Base-by-base conservation (phyloP, 306 rosid genomes). In the Trifolium fragiferum region DNA sequence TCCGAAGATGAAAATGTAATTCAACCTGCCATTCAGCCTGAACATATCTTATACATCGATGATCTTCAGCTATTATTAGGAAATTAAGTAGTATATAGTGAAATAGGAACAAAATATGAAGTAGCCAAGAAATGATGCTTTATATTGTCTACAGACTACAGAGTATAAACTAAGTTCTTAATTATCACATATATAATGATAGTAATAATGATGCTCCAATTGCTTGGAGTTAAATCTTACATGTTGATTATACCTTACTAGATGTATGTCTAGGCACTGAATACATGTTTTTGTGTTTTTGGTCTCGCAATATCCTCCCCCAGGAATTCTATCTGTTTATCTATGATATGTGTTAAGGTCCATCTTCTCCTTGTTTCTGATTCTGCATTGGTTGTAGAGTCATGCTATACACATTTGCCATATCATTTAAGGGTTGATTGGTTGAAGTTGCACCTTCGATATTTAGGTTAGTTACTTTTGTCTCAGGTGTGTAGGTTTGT, bases 341-440 rank as follows among this genome's bases (percentile, higher is more conserved):
- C n/a, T 11, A 6, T 72, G 41, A 21, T 25, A 9, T 58, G 5
- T 55, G 59, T 59, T 25, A 1, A n/a, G 61, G n/a, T 43, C 47
- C 69, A 40, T 41, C 66, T 50, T 70, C 12, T 70, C 16, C 16
- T 15, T 71, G 66, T 64, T 30, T 51, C 46, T 75, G 73, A 63
- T 75, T 37, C 15, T n/a, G 49, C 62, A 49, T 47, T 19, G 7
- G 72, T 67, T 54, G 30, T 23, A 21, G 13, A 18, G 23, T 20
- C 0, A 11, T 20, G 61, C 15, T 13, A 11, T 16, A 38, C 7
- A 23, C 10, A 40, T 14, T 2, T 12, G 37, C 15, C 30, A 35
- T 12, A 10, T 32, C 64, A 70, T 71, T 20, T 70, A 7, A 18
- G 41, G 63, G 20, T 55, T 59, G 50, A 65, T 18, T 2, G 7